Conservation (phyloP, 176 grass and related monocot species). For the bread wheat (Triticum aestivum) region DNA sequence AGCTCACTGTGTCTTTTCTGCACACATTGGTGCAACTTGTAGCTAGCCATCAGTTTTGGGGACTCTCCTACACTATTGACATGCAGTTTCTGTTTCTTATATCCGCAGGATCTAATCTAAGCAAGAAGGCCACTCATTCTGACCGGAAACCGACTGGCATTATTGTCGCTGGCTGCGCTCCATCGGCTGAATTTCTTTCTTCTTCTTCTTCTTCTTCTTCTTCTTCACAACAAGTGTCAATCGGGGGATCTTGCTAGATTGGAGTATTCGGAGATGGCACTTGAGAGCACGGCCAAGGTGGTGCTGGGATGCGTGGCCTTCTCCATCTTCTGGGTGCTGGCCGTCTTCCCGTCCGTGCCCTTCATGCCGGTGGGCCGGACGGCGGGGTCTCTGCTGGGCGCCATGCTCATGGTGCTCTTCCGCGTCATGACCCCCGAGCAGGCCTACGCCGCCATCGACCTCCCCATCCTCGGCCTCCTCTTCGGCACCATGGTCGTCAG, state of each 20-base stretch:
- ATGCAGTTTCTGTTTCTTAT: neutral
- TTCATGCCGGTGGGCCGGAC: conserved; percentile 92
- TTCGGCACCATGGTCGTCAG: conserved; percentile 96
- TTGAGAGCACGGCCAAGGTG: conserved; percentile 70
- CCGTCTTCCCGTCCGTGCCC: conserved; percentile 90
- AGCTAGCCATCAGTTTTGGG: too few species aligned
- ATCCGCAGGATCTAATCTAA: conserved; percentile 38
- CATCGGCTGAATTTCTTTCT: neutral
- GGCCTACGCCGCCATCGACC: conserved; percentile 80
- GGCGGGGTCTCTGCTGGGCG: conserved; percentile 81
- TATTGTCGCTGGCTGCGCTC: neutral
- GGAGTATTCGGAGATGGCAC: conserved; percentile 40
- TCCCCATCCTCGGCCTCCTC: conserved; percentile 92
- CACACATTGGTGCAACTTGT: too few species aligned
- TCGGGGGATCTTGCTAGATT: too few species aligned
- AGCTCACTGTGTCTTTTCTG: too few species aligned
- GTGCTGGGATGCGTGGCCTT: conserved; percentile 86
- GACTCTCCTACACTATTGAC: neutral
- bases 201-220: neutral
- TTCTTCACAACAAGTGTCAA: neutral
- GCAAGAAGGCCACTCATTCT: too few species aligned
- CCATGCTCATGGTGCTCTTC: conserved; percentile 95
- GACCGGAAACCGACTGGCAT: neutral
- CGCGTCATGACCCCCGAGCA: conserved; percentile 68
- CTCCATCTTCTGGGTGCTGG: conserved; percentile 86